phyloP scores from a whole-genome alignment of 352 stramenopile species.

The Phytophthora sojae region DNA sequence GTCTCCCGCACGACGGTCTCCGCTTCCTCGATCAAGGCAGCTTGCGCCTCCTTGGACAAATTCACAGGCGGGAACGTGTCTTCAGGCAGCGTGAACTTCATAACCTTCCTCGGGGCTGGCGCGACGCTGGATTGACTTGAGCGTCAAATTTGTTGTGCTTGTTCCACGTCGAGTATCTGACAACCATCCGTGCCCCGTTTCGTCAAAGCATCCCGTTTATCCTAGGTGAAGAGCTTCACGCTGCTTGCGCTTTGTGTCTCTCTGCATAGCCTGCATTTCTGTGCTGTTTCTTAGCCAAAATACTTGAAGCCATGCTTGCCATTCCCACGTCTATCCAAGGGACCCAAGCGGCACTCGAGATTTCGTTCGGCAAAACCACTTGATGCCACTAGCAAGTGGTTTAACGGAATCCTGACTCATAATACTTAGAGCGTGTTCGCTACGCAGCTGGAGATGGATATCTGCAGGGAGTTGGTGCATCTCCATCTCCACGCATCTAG shows the following conservation, averaged over 20 bases:
- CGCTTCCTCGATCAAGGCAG: conserved; percentile 43
- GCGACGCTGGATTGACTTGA: neutral
- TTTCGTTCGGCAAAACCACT: neutral
- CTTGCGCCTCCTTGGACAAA: conserved; percentile 38
- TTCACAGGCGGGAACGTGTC: conserved; percentile 43
- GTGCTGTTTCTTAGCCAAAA: neutral
- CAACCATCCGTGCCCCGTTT: neutral
- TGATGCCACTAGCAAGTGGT: neutral
- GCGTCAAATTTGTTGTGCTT: neutral
- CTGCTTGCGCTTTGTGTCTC: neutral
- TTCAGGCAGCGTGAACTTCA: conserved; percentile 54
- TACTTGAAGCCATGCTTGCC: neutral
- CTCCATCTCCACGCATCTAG: too few relatives aligned
- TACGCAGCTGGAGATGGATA: too few relatives aligned
- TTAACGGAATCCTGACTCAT: neutral
- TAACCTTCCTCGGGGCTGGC: neutral
- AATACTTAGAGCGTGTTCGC: too few relatives aligned
- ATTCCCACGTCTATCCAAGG: too few relatives aligned
- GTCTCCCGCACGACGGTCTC: conserved; percentile 51
- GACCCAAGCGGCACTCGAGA: too few relatives aligned
- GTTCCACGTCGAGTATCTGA: neutral
- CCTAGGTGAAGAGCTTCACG: neutral
- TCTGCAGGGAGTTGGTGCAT: too few relatives aligned
- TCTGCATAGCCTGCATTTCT: neutral
- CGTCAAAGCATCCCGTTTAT: neutral